Evolutionary conservation across 805 yeast species (phyloP), one percentile per base, ranked within the genome.

Genomic region (Schwanniomyces polymorphus): DNA sequence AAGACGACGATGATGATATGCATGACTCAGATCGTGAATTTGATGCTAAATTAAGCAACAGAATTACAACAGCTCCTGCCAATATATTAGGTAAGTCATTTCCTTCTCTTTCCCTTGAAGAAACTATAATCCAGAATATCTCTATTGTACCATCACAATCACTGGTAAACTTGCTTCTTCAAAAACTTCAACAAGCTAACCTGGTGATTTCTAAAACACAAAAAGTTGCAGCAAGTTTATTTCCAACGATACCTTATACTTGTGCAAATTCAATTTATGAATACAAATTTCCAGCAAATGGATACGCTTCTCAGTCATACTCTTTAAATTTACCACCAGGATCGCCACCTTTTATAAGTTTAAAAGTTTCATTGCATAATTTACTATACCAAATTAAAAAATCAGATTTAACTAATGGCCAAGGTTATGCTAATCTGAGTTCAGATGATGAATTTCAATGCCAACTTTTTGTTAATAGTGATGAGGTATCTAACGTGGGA

Each of bases 361-460:
- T 73, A 47, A 68, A 64, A 50, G 63, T 70, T 14, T 56, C 63
- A 11, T 63, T 73, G 49, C 77, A 73, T 50, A 58, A 59, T 41
- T 46, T 65, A 37, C 54, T 73, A 26, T 60, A 64, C 52, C 56
- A 59, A 14, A 49, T 67, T 34, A 70, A 68, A 46, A 60, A 59
- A 23, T 59, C 58, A 11, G 73, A 68, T 41, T 58, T 70, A 45
- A 50, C 61, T 1, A 63, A 59, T 31, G 74, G 74, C 2, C 69
- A 60, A 12, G 67, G 68, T 0, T 53, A 47, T 43, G 55, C 65
- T 26, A 65, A 60, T 45, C 63, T 62, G 54, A 54, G 66, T 5
- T 60, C 72, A 9, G 72, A 69, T 43, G 77, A 72, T 27, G 76
- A 72, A 23, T 73, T 73, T 53, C 74, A 70, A 59, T 71, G 72